Base-by-base conservation (phyloP, 2,329 filamentous ascomycete genomes). In the Lachnellula arida region DNA sequence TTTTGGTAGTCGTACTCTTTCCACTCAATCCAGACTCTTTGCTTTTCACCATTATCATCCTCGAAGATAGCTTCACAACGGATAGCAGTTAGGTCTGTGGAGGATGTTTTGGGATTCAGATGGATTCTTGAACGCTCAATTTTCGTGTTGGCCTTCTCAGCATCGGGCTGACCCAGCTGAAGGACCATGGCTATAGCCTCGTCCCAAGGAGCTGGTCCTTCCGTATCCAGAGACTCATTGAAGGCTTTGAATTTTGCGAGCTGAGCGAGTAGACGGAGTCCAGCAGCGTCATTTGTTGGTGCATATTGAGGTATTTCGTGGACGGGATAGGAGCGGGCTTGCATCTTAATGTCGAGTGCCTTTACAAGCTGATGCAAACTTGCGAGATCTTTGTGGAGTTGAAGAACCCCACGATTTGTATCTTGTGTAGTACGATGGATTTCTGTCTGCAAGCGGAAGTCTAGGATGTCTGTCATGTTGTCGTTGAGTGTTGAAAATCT, bases 171-270 rank as follows among this genome's bases (percentile, higher is more conserved):
- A 2, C 70, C 70, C 9, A 78, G 69, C 23, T 75, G 73, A 1
- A 78, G 69, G 49, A 70, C 73, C 57, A 65, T 67, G 19, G 69
- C 72, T 6, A 71, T 72, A 2, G 65, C 65, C 19, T 75, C 69
- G 51, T 77, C 74, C 56, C 69, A 62, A 1, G 63, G 58, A 1
- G 63, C 60, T 12, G 66, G 66, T 2, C 54, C 61, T 23, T 70
- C 70, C 5, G 53, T 54, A 47, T 77, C 75, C 35, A 78, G 74
- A 2, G 74, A 74, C 60, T 76, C 72, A 44, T 78, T 79, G 61
- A 79, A 79, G 2, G 77, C 76, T 59, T 79, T 79, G 70, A 79
- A 79, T 58, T 76, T 77, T 62, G 76, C 76, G 7, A 79, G 63
- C 54, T 74, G 73, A 2, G 74, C 69, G 2, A 79, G 63, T 28